Conservation (phyloP, 495 filamentous ascomycete genomes). For the Podospora sp. region DNA sequence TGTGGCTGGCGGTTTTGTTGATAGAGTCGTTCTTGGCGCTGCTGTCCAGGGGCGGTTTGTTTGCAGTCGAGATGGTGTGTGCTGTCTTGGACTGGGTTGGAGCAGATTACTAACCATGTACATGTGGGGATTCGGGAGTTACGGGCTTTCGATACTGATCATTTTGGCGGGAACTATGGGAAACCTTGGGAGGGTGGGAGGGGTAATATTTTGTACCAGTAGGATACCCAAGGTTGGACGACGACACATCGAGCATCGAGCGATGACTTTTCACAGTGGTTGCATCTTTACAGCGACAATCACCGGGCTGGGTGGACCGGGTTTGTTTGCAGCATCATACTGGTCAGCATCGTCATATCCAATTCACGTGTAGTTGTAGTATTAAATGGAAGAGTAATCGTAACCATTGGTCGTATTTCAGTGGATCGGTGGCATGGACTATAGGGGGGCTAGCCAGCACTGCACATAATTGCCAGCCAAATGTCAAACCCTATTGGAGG, state of each 20-base stretch:
- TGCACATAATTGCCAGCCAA: neutral
- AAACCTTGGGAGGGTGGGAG: neutral
- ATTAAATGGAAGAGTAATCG: neutral
- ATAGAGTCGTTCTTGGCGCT: constrained; percentile 31
- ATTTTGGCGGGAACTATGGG: neutral
- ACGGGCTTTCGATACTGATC: neutral
- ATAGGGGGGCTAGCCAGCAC: neutral
- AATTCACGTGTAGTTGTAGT: neutral
- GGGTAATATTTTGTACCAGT: neutral
- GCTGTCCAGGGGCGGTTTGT: constrained; percentile 26
- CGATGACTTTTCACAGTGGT: no score
- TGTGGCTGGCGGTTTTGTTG: constrained; percentile 35
- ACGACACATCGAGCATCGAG: no score
- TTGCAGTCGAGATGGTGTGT: constrained; percentile 35
- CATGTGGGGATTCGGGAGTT: neutral
- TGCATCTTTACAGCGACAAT: no score
- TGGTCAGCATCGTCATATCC: neutral
- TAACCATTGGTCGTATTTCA: neutral
- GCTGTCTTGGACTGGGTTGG: constrained; percentile 40
- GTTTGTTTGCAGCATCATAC: neutral
- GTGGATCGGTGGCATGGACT: neutral
- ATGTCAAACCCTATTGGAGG: neutral
- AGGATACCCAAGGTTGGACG: no score
- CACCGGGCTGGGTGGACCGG: no score
- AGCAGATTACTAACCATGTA: constrained; percentile 31